A percentile compares a stretch with the other conserved stretches of the same genome.
These are phyloP conservation scores for Mycena alexandri DNA, from an alignment of 768 basidiomycete genomes.

Conservation along the genomic window DNA sequence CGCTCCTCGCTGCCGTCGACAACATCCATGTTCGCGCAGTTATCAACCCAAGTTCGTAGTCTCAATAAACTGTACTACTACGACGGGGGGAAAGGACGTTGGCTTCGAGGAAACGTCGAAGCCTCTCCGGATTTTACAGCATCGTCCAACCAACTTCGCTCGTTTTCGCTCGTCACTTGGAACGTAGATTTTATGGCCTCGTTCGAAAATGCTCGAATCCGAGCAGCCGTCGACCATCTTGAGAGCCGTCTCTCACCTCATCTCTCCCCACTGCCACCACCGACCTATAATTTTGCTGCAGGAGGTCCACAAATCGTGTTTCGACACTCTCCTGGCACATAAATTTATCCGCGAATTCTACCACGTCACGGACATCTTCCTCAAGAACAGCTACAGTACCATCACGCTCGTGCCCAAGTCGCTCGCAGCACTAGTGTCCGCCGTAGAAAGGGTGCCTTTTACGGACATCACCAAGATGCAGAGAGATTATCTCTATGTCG, in stretches of 20 bases:
- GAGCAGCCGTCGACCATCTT: slow-evolving; percentile 53
- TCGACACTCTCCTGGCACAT: slow-evolving; percentile 53
- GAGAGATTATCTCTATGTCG: slow-evolving; percentile 61
- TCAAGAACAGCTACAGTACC: slow-evolving; percentile 59
- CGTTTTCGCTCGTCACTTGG: slow-evolving; percentile 57
- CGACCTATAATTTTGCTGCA: slow-evolving; percentile 63
- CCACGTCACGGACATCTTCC: slow-evolving; percentile 53
- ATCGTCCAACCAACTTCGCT: too few species aligned
- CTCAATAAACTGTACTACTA: slow-evolving; percentile 11
- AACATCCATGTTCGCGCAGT: not conserved
- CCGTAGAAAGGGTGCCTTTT: slow-evolving; percentile 53
- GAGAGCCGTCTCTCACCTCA: slow-evolving; percentile 41
- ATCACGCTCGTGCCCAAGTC: slow-evolving; percentile 62
- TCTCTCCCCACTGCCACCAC: slow-evolving; percentile 45
- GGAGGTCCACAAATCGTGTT: slow-evolving; percentile 54
- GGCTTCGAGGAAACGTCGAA: not conserved
- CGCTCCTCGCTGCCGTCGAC: slow-evolving; percentile 5
- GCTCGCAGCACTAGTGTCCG: slow-evolving; percentile 48
- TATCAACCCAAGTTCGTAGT: not conserved
- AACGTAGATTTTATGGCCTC: slow-evolving; percentile 59
- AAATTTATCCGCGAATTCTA: slow-evolving; percentile 61
- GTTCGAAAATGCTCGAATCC: slow-evolving; percentile 47
- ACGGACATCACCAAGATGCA: slow-evolving; percentile 51
- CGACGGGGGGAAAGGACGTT: not conserved
- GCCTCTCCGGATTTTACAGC: too few species aligned